Percentiles rank a stretch among this genome's conserved stretches.
phyloP scores from a whole-genome alignment of 305 asterid genomes.

The Plantago coronopus region DNA sequence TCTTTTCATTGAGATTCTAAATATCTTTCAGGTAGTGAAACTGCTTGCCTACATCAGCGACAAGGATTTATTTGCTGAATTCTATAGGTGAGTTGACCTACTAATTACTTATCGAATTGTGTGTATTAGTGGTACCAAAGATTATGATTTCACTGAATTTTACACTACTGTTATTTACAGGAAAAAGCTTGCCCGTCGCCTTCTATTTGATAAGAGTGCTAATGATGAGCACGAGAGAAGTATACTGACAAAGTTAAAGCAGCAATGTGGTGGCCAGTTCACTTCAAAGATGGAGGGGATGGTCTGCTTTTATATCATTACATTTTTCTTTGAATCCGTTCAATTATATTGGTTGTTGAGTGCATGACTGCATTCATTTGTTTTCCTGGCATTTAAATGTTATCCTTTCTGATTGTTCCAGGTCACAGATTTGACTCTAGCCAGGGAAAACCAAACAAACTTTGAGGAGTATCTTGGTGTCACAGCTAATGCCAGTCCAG shows the following conservation, averaged over 20 bases:
- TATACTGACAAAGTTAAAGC: slow-evolving; percentile 88
- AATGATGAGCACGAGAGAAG: slow-evolving; percentile 97
- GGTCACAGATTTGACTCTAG: slow-evolving; percentile 95
- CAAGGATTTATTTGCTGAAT: slow-evolving; percentile 95
- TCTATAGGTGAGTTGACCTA: slow-evolving; percentile 54
- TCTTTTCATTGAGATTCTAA: slow-evolving; percentile 21
- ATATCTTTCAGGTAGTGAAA: slow-evolving; percentile 70
- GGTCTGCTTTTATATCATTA: slow-evolving; percentile 44
- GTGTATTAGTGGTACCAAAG: slow-evolving; percentile 10
- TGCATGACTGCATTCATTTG: background rate
- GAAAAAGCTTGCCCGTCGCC: slow-evolving; percentile 92
- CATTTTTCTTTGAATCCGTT: slow-evolving; percentile 6
- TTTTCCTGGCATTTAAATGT: slow-evolving; percentile 10
- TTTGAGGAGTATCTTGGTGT: slow-evolving; percentile 78
- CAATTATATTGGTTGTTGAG: background rate
- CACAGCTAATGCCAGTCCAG: slow-evolving; percentile 66
- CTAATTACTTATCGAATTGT: slow-evolving; percentile 4
- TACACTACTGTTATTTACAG: slow-evolving; percentile 32
- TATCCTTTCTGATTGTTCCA: slow-evolving; percentile 30
- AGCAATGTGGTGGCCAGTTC: slow-evolving; percentile 91
- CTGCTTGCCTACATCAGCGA: slow-evolving; percentile 88
- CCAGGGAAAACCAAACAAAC: slow-evolving; percentile 82
- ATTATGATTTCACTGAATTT: background rate
- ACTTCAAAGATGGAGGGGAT: slow-evolving; percentile 99
- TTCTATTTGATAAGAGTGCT: slow-evolving; percentile 94